phyloP scores from a whole-genome alignment of 2,329 filamentous ascomycete species.

The Colletotrichum aenigma region DNA sequence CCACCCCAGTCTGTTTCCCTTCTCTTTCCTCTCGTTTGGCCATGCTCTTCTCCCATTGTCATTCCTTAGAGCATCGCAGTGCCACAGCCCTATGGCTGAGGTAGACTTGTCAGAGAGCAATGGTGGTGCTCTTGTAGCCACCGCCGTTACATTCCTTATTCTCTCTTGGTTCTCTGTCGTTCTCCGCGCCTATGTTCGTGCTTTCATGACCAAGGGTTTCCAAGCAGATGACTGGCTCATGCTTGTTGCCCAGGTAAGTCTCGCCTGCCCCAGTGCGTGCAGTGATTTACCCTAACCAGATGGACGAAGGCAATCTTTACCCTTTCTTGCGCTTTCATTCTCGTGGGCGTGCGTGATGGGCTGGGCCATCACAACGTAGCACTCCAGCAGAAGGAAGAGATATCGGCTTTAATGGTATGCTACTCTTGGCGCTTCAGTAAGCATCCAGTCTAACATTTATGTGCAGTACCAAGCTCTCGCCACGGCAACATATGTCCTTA shows the following conservation, averaged over 20 bases:
- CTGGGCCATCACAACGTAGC: conserved; percentile 53
- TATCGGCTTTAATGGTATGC: conserved; percentile 50
- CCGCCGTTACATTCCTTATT: conserved; percentile 39
- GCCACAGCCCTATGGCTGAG: conserved; percentile 32
- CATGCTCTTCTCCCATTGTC: conserved; percentile 3
- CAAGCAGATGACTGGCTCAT: conserved; percentile 60
- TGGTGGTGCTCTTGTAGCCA: conserved; percentile 38
- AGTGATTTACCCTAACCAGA: neutral
- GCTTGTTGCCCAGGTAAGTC: conserved; percentile 49
- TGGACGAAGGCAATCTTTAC: conserved; percentile 47
- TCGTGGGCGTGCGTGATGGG: conserved; percentile 45
- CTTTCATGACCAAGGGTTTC: conserved; percentile 47
- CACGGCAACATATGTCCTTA: conserved; percentile 52
- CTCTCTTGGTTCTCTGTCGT: conserved; percentile 47
- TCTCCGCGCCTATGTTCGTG: conserved; percentile 48
- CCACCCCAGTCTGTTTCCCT: neutral
- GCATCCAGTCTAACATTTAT: neutral
- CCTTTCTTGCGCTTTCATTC: conserved; percentile 49
- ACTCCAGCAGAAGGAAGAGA: conserved; percentile 41
- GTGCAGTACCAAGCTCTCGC: conserved; percentile 54
- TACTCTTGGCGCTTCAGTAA: neutral
- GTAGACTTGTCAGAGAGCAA: conserved; percentile 43
- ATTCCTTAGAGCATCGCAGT: neutral
- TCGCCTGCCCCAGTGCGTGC: neutral
- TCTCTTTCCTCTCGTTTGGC: neutral